These are phyloP conservation scores for Pyracantha coccinea DNA, from an alignment of 331 rosid species.

Conservation along the genomic window DNA sequence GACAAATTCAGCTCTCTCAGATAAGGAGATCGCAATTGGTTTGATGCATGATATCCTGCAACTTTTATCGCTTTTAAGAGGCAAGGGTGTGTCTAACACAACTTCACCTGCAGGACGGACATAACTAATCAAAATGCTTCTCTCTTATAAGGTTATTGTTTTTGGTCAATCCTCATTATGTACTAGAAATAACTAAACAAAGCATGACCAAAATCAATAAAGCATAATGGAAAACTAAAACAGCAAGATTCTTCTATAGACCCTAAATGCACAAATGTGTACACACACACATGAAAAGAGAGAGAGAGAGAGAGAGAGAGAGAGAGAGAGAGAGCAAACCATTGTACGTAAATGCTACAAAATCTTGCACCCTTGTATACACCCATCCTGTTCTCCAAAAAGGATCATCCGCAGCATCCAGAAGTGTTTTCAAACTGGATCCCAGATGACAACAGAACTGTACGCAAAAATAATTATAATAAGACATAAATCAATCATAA, in stretches of 20 bases:
- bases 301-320: not conserved
- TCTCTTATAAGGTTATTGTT: not conserved
- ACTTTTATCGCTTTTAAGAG: constrained; percentile 35
- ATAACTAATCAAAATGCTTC: not conserved
- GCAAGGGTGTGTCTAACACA: constrained; percentile 66
- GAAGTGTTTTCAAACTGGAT: constrained; percentile 57
- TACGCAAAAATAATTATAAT: not conserved
- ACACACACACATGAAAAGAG: not conserved
- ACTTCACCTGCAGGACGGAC: constrained; percentile 59
- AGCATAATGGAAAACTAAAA: not conserved
- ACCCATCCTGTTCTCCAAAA: constrained; percentile 94
- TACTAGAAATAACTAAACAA: not conserved
- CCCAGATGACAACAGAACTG: constrained; percentile 73
- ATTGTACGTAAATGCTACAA: constrained; percentile 56
- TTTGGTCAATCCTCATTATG: not conserved
- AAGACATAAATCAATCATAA: not conserved
- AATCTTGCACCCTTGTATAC: constrained; percentile 55
- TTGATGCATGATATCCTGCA: constrained; percentile 57
- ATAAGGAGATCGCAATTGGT: constrained; percentile 82
- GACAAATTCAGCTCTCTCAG: constrained; percentile 41
- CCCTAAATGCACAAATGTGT: not conserved
- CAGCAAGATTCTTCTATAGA: not conserved
- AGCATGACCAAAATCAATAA: not conserved
- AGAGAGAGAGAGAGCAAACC: constrained; percentile 33
- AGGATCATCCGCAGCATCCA: constrained; percentile 46